Evolutionary conservation across 805 yeast genomes (phyloP).

Genomic region (Metschnikowia lochheadii): DNA sequence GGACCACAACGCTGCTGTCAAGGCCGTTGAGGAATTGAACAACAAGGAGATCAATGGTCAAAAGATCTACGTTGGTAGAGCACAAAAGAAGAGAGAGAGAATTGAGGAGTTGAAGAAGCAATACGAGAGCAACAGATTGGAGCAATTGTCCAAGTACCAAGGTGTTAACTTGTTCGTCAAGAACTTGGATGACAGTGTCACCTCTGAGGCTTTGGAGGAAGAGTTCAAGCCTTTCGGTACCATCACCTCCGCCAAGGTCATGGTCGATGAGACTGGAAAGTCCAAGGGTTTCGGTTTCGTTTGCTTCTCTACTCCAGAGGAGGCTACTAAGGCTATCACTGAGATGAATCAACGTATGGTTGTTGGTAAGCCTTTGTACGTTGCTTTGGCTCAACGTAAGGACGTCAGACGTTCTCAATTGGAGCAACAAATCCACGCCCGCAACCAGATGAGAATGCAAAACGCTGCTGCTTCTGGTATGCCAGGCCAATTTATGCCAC

Average conservation of each 20-base stretch:
- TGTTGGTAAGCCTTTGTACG: conserved; percentile 93
- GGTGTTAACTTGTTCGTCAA: conserved; percentile 96
- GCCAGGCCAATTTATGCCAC: conserved; percentile 83
- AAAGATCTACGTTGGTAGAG: conserved; percentile 92
- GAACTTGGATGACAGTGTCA: conserved; percentile 91
- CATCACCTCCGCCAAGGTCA: conserved; percentile 93
- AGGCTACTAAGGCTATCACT: conserved; percentile 96
- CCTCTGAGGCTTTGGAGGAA: conserved; percentile 86
- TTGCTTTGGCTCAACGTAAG: conserved; percentile 97
- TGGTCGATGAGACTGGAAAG: conserved; percentile 91
- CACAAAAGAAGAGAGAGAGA: conserved; percentile 98
- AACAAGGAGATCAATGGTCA: conserved; percentile 82
- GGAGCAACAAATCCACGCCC: conserved; percentile 96
- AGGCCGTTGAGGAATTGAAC: conserved; percentile 89
- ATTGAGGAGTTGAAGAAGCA: conserved; percentile 91
- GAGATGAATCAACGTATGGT: conserved; percentile 98
- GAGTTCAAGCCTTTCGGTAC: conserved; percentile 91
- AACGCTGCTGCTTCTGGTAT: conserved; percentile 87
- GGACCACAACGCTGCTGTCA: conserved; percentile 79
- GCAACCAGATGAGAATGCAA: conserved; percentile 97
- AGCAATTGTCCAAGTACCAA: conserved; percentile 89
- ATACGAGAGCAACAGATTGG: conserved; percentile 87
- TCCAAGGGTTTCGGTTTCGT: conserved; percentile 99
- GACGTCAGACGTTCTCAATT: conserved; percentile 96
- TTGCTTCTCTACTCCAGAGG: conserved; percentile 96